Percentiles rank a stretch among this genome's conserved stretches.
phyloP scores from a whole-genome alignment of 306 rosid genomes.

The Quercus rubra region DNA sequence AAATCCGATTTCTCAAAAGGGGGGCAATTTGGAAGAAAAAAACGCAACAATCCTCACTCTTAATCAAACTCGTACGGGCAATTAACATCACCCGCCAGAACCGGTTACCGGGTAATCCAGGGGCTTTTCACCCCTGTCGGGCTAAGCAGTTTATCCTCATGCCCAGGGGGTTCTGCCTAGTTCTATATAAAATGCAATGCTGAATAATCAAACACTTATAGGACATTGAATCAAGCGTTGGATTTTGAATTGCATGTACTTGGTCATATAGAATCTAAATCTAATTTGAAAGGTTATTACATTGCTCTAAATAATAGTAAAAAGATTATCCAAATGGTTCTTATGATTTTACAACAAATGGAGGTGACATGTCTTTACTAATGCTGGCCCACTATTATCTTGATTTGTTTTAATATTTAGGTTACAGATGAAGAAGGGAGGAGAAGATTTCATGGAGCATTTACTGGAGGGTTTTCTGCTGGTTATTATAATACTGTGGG shows the following conservation, averaged over 20 bases:
- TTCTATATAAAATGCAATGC: not conserved
- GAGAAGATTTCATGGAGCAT: conserved; percentile 97
- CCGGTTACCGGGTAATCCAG: too few species aligned
- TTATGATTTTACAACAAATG: not conserved
- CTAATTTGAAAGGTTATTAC: not conserved
- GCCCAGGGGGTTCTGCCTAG: not conserved
- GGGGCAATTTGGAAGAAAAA: too few species aligned
- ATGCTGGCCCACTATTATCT: not conserved
- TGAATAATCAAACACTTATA: not conserved
- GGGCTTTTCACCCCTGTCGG: too few species aligned
- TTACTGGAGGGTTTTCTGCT: conserved; percentile 92
- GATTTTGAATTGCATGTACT: not conserved
- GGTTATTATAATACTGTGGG: conserved; percentile 93
- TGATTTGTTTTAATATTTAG: conserved; percentile 28
- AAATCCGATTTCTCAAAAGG: too few species aligned
- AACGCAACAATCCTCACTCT: too few species aligned
- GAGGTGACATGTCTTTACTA: not conserved
- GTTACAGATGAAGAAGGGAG: conserved; percentile 97
- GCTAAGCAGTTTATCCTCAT: too few species aligned
- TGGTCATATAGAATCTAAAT: not conserved
- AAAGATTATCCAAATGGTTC: not conserved
- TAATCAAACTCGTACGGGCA: too few species aligned
- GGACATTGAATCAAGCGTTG: not conserved
- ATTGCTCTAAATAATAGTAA: not conserved
- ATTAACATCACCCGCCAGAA: too few species aligned